Conservation (phyloP, 768 basidiomycete genomes). For the Fistulinella prunicolor region DNA sequence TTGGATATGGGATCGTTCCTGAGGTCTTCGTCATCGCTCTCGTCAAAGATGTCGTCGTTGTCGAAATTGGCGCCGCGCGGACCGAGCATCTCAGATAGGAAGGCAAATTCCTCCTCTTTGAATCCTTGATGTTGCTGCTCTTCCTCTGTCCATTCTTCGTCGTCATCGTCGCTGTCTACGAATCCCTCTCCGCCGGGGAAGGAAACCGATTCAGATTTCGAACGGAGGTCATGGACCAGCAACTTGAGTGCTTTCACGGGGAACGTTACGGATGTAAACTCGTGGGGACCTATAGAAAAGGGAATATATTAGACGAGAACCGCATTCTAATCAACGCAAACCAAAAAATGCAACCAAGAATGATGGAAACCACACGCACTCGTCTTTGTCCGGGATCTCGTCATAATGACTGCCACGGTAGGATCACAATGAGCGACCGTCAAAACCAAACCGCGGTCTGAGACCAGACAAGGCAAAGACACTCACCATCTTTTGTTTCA, state of each 20-base stretch:
- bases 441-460: slow-evolving; percentile 11
- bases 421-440: slow-evolving; percentile 20
- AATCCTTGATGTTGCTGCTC: slow-evolving; percentile 58
- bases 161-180: slow-evolving; percentile 77
- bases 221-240: slow-evolving; percentile 78
- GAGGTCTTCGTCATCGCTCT: slow-evolving; percentile 83
- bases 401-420: slow-evolving; percentile 81
- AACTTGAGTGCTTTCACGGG: slow-evolving; percentile 91
- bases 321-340: not conserved
- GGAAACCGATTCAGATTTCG: slow-evolving; percentile 69
- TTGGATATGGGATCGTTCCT: slow-evolving; percentile 81
- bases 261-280: slow-evolving; percentile 85
- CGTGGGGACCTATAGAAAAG: slow-evolving; percentile 63
- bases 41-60: slow-evolving; percentile 72
- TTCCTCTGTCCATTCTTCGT: slow-evolving; percentile 95
- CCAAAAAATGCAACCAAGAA: slow-evolving; percentile 1
- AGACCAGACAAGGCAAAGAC: slow-evolving; percentile 4
- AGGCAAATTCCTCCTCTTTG: slow-evolving; percentile 77
- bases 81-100: slow-evolving; percentile 80
- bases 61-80: slow-evolving; percentile 71
- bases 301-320: slow-evolving; percentile 21
- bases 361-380: slow-evolving; percentile 49
- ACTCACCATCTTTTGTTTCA: slow-evolving; percentile 78
- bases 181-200: slow-evolving; percentile 59
- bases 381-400: slow-evolving; percentile 82